Base-by-base conservation (phyloP, 2,329 filamentous ascomycete genomes). In the Aspergillus tanneri region DNA sequence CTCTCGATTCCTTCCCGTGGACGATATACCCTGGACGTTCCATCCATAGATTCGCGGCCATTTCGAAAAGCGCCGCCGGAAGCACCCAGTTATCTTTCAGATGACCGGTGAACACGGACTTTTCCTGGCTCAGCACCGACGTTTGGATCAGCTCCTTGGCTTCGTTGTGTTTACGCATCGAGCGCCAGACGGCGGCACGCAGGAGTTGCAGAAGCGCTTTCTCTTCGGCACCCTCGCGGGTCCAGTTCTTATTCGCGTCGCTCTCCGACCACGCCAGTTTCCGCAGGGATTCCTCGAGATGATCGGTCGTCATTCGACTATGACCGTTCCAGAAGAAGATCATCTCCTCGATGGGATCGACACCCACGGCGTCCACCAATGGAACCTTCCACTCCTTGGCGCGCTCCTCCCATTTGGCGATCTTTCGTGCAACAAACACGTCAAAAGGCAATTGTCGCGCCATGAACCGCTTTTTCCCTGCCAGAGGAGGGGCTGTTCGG, bases 241-340 rank as follows among this genome's bases (percentile, higher is more conserved):
- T 66, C 78, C 78, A 82, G 14, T 66, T 64, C 32, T 72, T 68
- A 48, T 79, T 77, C 25, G 65, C 68, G 58, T 89, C 83, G 49
- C 86, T 83, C 27, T 77, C 77, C 39, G 82, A 84, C 72, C 90
- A 95, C 0, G 76, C 73, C 9, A 96, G 71, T n/a, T 79, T 78
- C 1, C 66, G 70, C 28, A 89, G 66, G 0, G 84, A 88, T 34
- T 76, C 72, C 39, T 86, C 74, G 11, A 96, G 74, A 50, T 92
- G 81, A 0, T 72, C 71, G 1, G 71, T 60, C 2, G 80, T 75
- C 88, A 96, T 95, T 46, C 90, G 83, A 69, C 88, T 92, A 59
- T 83, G 84, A 0, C 91, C 92, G 62, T 89, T 91, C 91, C 91
- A 97, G 60, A 97, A 83, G 67, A 92, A 95, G 10, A 87, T 85